These are phyloP conservation scores for Rhodamnia argentea DNA, from an alignment of 345 rosid genomes.

Conservation along the genomic window DNA sequence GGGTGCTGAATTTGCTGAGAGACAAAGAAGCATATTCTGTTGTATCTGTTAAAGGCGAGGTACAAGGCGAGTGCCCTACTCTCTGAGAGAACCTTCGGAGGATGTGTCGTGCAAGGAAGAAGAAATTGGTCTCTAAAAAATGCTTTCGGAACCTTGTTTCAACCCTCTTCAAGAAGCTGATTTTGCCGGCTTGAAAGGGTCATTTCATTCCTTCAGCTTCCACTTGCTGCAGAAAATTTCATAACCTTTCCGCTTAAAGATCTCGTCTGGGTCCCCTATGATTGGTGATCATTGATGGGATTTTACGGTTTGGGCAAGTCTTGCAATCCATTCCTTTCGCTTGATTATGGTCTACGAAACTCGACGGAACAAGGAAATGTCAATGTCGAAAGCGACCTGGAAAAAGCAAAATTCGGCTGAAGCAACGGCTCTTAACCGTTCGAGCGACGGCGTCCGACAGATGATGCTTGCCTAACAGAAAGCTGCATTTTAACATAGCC, in stretches of 20 bases:
- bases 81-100: neutral
- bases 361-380: neutral
- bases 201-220: neutral
- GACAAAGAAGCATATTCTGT: neutral
- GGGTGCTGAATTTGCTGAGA: neutral
- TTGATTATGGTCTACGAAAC: neutral
- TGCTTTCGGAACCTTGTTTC: neutral
- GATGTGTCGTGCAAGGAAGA: neutral
- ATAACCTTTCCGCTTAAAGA: neutral
- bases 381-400: neutral
- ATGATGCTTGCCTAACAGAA: neutral
- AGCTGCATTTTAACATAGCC: neutral
- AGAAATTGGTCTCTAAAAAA: neutral
- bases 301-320: neutral
- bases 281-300: neutral
- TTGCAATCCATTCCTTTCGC: neutral
- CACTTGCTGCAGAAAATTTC: neutral
- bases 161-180: neutral
- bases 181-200: neutral
- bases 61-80: neutral
- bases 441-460: neutral
- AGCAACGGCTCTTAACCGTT: neutral
- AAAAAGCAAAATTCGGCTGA: neutral
- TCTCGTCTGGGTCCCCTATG: neutral
- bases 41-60: neutral